These are phyloP conservation scores for Aciculosporium take DNA, from an alignment of 2,329 filamentous ascomycete genomes.

Conservation along the genomic window DNA sequence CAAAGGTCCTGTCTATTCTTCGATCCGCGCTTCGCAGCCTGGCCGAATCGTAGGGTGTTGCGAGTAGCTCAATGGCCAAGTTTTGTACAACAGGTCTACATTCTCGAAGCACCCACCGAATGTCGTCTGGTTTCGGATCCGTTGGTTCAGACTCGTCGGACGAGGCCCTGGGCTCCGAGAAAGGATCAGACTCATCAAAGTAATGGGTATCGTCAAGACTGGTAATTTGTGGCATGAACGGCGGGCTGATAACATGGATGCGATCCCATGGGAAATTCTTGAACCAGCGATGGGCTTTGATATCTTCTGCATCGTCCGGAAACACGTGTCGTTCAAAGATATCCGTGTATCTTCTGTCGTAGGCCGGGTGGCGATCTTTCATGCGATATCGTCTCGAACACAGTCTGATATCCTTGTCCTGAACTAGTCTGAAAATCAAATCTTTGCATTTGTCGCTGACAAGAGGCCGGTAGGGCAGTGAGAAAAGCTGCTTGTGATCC, in stretches of 20 bases:
- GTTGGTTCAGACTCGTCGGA: constrained; percentile 18
- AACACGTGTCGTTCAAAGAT: constrained; percentile 51
- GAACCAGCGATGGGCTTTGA: constrained; percentile 84
- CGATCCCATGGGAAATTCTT: constrained; percentile 62
- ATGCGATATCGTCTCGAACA: constrained; percentile 61
- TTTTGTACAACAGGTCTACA: constrained; percentile 28
- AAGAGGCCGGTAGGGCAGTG: constrained; percentile 51
- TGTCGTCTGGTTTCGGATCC: constrained; percentile 17
- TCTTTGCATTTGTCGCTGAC: constrained; percentile 63
- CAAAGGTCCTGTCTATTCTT: constrained; percentile 28
- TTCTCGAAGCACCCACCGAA: constrained; percentile 19
- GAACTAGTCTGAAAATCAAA: constrained; percentile 57
- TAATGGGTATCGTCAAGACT: constrained; percentile 67
- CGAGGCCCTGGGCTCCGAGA: constrained; percentile 47
- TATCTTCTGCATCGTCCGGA: constrained; percentile 71
- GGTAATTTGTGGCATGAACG: constrained; percentile 63
- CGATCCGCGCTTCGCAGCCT: constrained; percentile 34
- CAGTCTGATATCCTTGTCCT: constrained; percentile 60
- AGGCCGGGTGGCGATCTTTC: constrained; percentile 36
- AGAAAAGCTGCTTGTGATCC: constrained; percentile 56
- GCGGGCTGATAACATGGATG: constrained; percentile 56
- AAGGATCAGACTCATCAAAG: constrained; percentile 69
- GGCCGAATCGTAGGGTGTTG: constrained; percentile 32
- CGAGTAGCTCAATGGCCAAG: constrained; percentile 30
- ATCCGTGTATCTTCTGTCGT: constrained; percentile 11